Evolutionary conservation across 805 yeast genomes (phyloP), one percentile per base, ranked within the genome.

Genomic region (Citeromyces nyonsensis): DNA sequence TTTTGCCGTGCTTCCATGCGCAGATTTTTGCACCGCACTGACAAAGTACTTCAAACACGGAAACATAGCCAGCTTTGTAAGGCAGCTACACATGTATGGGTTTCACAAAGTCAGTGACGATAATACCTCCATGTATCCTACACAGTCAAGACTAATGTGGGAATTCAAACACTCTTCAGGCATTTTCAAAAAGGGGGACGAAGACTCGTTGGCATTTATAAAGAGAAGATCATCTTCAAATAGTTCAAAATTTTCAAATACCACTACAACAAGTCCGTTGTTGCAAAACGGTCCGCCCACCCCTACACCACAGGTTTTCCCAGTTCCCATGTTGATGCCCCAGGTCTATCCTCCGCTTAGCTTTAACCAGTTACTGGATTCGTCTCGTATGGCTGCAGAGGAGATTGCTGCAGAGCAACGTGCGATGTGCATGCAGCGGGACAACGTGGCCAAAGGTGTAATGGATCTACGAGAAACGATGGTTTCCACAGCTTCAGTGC

Each of bases 81-180:
- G 96, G 30, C 96, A 88, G 54, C 60, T 86, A 30, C 94, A 88
- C 59, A 88, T 86, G 96, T 85, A 85, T 51, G 95, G 95, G 1
- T 85, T 86, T 58, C 95, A 86, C 53, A 85, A 86, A 56, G 75
- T 69, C 5, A 68, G 57, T 38, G 73, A 68, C 37, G 61, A 60
- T 11, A 46, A 38, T 22, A 35, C 49, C 2, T 37, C 44, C 4
- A 25, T 49, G 33, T 49, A 49, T 34, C 51, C 50, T 20, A 35
- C 29, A 22, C 31, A 25, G 10, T 26, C 35, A 4, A 51, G 44
- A 24, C 57, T 62, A 7, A 53, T 68, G 4, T 69, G 75, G 75
- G 75, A 69, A 43, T 69, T 69, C 48, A 63, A 68, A 37, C 76
- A 69, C 39, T 51, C 61, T 30, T 49, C 59, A 28, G 73, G 73